Conservation (phyloP, 306 rosid genomes). For the Quercus bicolor region DNA sequence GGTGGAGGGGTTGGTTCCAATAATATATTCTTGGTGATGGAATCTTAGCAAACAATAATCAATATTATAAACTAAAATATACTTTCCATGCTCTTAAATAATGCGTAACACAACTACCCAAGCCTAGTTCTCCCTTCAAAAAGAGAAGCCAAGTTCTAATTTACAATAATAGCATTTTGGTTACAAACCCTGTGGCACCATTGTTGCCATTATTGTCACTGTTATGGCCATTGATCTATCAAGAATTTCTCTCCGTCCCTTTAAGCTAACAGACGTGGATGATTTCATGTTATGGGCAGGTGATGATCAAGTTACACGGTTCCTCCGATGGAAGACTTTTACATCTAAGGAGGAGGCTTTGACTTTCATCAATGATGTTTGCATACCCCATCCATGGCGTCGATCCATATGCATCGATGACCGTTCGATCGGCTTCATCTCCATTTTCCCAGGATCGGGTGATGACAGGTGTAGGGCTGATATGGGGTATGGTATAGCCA, state of each 20-base stretch:
- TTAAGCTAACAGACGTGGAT: constrained; percentile 45
- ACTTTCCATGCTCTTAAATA: too few species aligned
- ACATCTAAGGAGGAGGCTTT: constrained; percentile 50
- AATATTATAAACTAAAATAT: too few species aligned
- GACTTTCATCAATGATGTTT: constrained; percentile 48
- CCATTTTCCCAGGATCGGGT: constrained; percentile 28
- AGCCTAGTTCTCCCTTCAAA: too few species aligned
- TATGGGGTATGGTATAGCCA: constrained; percentile 45
- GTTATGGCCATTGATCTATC: constrained; percentile 33
- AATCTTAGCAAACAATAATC: too few species aligned
- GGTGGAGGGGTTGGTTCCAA: too few species aligned
- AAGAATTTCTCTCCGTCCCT: constrained; percentile 41
- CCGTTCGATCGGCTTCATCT: constrained; percentile 43
- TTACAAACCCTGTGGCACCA: too few species aligned
- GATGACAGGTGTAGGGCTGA: constrained; percentile 48
- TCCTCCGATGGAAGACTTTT: constrained; percentile 35
- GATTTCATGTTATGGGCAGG: constrained; percentile 59
- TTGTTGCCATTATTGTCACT: too few species aligned
- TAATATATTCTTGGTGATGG: too few species aligned
- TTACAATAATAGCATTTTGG: too few species aligned
- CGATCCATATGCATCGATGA: constrained; percentile 49
- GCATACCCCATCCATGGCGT: constrained; percentile 64
- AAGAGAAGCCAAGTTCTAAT: too few species aligned
- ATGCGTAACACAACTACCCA: too few species aligned
- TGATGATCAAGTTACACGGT: constrained; percentile 40